A percentile compares a stretch with the other conserved stretches of the same genome.
phyloP scores from a whole-genome alignment of 108 stramenopile species.

The Stephanodiscus triporus region DNA sequence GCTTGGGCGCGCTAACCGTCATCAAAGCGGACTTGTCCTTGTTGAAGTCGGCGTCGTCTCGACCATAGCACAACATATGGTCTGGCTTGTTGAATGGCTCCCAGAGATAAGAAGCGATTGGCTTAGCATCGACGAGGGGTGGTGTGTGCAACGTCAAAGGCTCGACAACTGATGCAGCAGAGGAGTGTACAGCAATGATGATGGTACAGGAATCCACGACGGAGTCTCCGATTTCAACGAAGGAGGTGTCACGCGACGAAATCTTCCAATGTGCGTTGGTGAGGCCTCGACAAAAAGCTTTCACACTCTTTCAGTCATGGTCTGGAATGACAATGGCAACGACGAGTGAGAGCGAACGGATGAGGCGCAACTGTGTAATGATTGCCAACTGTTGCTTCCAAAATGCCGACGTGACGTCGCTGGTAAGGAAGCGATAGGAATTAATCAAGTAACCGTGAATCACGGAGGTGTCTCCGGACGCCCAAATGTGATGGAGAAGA shows the following conservation, averaged over 20 bases:
- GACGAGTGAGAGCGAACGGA: neutral
- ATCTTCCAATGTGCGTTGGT: no score
- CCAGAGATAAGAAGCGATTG: neutral
- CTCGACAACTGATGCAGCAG: neutral
- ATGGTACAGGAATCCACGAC: neutral
- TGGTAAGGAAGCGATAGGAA: neutral
- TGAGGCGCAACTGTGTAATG: no score
- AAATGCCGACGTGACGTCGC: neutral
- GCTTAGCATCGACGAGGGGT: neutral
- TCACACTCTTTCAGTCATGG: no score
- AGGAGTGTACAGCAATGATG: slow-evolving; percentile 5
- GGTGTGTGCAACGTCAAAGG: neutral
- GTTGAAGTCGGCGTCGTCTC: neutral
- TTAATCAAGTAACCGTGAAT: neutral
- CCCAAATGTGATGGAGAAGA: neutral
- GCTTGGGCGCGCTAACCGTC: neutral
- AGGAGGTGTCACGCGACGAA: no score
- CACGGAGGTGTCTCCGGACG: neutral
- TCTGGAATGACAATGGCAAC: neutral
- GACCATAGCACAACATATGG: neutral
- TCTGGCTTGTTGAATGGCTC: neutral
- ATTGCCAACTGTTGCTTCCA: neutral
- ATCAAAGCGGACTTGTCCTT: neutral
- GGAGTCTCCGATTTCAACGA: no score
- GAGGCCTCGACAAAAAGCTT: no score